Evolutionary conservation across 2,329 filamentous ascomycete species (phyloP), one percentile per base, ranked within the genome.

Genomic region (Sordariomycetes sp.): DNA sequence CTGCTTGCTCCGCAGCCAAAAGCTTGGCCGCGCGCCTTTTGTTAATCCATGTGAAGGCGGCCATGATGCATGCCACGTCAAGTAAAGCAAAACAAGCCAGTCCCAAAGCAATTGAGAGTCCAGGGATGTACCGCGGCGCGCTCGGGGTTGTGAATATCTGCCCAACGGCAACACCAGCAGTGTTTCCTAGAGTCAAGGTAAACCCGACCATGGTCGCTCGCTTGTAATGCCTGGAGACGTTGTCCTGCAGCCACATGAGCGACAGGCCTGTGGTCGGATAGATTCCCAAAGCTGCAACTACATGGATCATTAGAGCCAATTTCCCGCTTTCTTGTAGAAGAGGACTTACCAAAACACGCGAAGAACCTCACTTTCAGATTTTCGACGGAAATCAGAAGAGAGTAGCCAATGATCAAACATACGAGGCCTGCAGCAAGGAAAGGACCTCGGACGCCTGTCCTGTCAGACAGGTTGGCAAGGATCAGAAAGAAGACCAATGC

Each of bases 231-330:
- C 56, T 58, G 6, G 64, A 58, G 2, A 60, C 53, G 32, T 67
- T 68, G 32, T 64, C 61, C 32, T 62, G 63, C 9, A 68, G 44
- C 65, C 64, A 68, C 39, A 62, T 63, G 3, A 68, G 42, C 39
- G 63, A 66, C 19, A 68, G 45, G 6, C 55, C 57, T 3, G 51
- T 48, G 9, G 44, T 52, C 4, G 47, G 44, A 21, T 50, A 52
- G 15, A 52, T 48, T 8, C 49, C 50, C 15, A 47, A 27, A 23
- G 40, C 38, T 7, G 37, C 41, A 31, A 43, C 41, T 42, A n/a
- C n/a, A n/a, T n/a, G n/a, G n/a, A n/a, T n/a, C n/a, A n/a, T n/a
- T n/a, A n/a, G n/a, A n/a, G n/a, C n/a, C n/a, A n/a, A n/a, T n/a
- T n/a, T n/a, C n/a, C n/a, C n/a, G n/a, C n/a, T n/a, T n/a, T n/a